Conservation (phyloP, 331 rosid species). For the Arachis monticola region DNA sequence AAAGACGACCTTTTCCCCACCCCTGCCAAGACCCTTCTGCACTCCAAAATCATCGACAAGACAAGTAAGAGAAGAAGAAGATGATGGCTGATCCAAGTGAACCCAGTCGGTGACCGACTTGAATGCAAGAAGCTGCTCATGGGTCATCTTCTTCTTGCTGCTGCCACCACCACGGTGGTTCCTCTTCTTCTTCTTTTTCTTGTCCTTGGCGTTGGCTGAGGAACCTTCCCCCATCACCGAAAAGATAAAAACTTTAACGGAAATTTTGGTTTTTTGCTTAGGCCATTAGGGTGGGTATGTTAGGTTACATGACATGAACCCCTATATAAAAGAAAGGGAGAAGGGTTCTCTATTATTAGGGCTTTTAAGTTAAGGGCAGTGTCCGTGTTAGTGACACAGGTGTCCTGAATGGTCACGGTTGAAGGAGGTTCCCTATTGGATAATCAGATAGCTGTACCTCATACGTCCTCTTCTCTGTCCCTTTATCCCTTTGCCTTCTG, state of each 20-base stretch:
- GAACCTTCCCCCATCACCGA: constrained; percentile 63
- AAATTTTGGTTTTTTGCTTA: not conserved
- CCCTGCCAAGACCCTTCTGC: constrained; percentile 58
- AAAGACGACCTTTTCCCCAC: constrained; percentile 66
- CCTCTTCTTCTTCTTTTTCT: constrained; percentile 58
- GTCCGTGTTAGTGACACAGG: constrained; percentile 36
- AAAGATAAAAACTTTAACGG: constrained; percentile 7
- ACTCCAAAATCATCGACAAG: constrained; percentile 81
- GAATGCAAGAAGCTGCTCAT: constrained; percentile 74
- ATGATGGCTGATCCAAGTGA: constrained; percentile 59
- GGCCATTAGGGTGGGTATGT: constrained; percentile 31
- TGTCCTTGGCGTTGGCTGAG: constrained; percentile 48
- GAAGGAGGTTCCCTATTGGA: not conserved
- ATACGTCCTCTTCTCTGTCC: constrained; percentile 11
- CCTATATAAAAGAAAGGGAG: not conserved
- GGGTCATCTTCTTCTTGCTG: constrained; percentile 86
- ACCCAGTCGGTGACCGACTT: constrained; percentile 85
- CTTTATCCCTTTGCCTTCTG: not conserved
- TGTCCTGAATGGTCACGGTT: constrained; percentile 30
- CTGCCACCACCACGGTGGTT: constrained; percentile 59
- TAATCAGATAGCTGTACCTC: constrained; percentile 12
- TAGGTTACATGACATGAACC: not conserved
- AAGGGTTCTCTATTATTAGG: not conserved
- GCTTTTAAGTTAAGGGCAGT: constrained; percentile 28
- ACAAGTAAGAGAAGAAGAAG: constrained; percentile 34